phyloP scores from a whole-genome alignment of 495 filamentous ascomycete species.

The Antarctomyces pellizariae region DNA sequence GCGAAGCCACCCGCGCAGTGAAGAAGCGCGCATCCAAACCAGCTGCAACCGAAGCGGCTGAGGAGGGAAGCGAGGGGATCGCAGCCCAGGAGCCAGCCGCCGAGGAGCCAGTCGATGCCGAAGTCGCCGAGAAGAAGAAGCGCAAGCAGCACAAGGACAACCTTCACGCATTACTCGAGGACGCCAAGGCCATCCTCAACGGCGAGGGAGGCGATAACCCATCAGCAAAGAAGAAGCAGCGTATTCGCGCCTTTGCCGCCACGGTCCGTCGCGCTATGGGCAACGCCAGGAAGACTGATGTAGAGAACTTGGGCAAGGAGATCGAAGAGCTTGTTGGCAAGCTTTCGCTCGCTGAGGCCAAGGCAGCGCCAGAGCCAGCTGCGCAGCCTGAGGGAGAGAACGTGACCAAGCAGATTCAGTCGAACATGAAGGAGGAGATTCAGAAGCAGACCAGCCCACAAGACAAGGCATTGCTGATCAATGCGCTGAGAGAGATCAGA shows the following conservation, averaged over 20 bases:
- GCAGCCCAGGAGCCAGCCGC: conserved; percentile 11
- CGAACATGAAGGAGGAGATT: conserved; percentile 8
- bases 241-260: conserved; percentile 32
- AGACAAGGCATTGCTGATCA: conserved; percentile 12
- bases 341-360: not conserved
- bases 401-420: not conserved
- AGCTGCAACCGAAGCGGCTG: conserved; percentile 9
- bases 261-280: conserved; percentile 29
- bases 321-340: conserved; percentile 11
- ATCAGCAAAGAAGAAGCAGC: conserved; percentile 36
- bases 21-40: conserved; percentile 1
- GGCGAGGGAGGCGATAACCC: conserved; percentile 19
- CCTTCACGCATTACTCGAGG: conserved; percentile 25
- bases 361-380: not conserved
- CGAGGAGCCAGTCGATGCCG: conserved; percentile 13
- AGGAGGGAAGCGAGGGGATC: conserved; percentile 13
- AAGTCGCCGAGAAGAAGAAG: conserved; percentile 6
- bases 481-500: conserved; percentile 28
- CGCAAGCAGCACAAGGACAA: conserved; percentile 12
- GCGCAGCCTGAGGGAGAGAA: not conserved
- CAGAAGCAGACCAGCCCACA: conserved; percentile 12
- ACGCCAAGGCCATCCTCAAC: conserved; percentile 29
- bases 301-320: conserved; percentile 16
- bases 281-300: conserved; percentile 13
- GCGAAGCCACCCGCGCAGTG: conserved; percentile 6